Evolutionary conservation across 2,329 filamentous ascomycete species (phyloP).

Genomic region (Proliferodiscus dingleyae): DNA sequence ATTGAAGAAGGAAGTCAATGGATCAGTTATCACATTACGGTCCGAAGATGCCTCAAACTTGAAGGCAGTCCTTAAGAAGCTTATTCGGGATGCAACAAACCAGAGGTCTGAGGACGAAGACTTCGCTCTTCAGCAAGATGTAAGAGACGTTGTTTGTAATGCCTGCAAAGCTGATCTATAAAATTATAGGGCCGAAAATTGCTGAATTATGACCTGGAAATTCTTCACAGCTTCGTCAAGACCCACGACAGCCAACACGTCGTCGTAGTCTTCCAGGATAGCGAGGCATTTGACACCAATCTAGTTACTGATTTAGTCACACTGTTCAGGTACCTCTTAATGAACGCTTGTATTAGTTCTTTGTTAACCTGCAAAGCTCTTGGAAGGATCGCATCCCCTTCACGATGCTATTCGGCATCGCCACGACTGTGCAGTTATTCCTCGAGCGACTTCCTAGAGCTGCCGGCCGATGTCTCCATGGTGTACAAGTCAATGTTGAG

Average conservation of each 20-base stretch:
- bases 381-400: slow-evolving; percentile 77
- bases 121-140: slow-evolving; percentile 42
- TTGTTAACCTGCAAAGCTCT: slow-evolving; percentile 35
- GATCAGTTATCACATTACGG: slow-evolving; percentile 60
- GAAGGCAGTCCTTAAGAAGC: slow-evolving; percentile 66
- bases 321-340: slow-evolving; percentile 55
- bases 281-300: slow-evolving; percentile 71
- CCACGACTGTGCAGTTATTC: slow-evolving; percentile 75
- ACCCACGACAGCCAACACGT: slow-evolving; percentile 52
- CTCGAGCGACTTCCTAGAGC: slow-evolving; percentile 68
- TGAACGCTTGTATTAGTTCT: neutral
- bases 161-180: too few relatives aligned
- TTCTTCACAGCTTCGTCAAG: slow-evolving; percentile 56
- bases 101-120: slow-evolving; percentile 47
- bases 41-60: slow-evolving; percentile 70
- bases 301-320: slow-evolving; percentile 68
- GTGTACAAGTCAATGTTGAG: slow-evolving; percentile 72
- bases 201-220: slow-evolving; percentile 74
- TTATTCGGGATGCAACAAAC: slow-evolving; percentile 63
- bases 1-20: slow-evolving; percentile 43
- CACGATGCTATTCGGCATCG: slow-evolving; percentile 71
- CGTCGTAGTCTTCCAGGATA: slow-evolving; percentile 72
- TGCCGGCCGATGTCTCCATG: slow-evolving; percentile 62
- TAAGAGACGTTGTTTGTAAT: slow-evolving; percentile 33
- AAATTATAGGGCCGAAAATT: slow-evolving; percentile 58